A percentile compares a stretch with the other conserved stretches of the same genome.
These are phyloP conservation scores for Triangularia verruculosa DNA, from an alignment of 2,329 filamentous ascomycete genomes.

Conservation along the genomic window DNA sequence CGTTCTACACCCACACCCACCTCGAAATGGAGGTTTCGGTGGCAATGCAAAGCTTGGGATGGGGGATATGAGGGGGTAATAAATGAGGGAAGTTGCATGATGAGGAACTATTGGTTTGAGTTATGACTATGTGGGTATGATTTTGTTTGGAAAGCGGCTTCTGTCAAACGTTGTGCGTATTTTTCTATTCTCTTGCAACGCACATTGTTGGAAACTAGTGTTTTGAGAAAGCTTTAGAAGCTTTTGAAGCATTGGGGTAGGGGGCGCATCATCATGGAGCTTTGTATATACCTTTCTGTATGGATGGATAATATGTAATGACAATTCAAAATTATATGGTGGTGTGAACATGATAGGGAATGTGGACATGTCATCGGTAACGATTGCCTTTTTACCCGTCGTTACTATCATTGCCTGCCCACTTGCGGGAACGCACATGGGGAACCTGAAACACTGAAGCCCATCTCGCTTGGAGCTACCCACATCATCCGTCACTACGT, in stretches of 20 bases:
- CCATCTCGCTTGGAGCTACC: slow-evolving; percentile 2
- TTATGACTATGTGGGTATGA: neutral
- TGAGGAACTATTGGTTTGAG: neutral
- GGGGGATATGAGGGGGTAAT: neutral
- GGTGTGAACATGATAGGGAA: too few relatives aligned
- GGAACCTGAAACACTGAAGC: neutral
- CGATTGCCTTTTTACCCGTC: too few relatives aligned
- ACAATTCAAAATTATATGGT: too few relatives aligned
- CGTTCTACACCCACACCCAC: neutral
- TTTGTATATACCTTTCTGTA: neutral
- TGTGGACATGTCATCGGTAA: neutral
- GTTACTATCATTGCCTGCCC: neutral
- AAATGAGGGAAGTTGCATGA: neutral
- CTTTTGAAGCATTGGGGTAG: too few relatives aligned
- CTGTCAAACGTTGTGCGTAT: neutral
- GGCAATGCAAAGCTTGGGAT: neutral
- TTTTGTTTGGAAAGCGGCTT: neutral
- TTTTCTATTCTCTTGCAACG: neutral
- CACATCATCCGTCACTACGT: neutral
- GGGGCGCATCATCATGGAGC: too few relatives aligned
- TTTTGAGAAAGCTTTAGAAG: neutral
- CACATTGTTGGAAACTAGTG: neutral
- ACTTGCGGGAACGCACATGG: neutral
- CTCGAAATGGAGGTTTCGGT: neutral
- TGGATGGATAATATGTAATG: neutral